Conservation (phyloP, 1,284 basidiomycete genomes). For the Cutaneotrichosporon curvatum region DNA sequence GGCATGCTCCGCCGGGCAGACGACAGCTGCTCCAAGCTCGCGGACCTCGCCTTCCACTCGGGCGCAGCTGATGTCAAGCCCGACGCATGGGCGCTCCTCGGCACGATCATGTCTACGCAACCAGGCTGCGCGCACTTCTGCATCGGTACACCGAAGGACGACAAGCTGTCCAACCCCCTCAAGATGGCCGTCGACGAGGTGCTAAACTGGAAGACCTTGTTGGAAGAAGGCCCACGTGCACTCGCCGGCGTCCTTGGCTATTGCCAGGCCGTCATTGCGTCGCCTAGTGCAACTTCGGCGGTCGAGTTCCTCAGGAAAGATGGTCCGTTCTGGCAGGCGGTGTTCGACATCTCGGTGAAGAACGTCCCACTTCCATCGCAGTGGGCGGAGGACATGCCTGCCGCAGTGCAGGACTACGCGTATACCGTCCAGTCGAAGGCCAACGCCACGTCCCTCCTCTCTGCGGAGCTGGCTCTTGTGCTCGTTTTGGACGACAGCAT, state of each 20-base stretch:
- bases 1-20: conserved; percentile 32
- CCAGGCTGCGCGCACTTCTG: conserved; percentile 79
- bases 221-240: conserved; percentile 67
- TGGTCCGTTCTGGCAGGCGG: conserved; percentile 30
- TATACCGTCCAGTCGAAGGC: conserved; percentile 50
- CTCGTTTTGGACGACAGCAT: conserved; percentile 21
- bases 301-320: conserved; percentile 24
- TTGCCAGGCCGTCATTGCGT: conserved; percentile 56
- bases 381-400: conserved; percentile 30
- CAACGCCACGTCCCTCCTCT: conserved; percentile 31
- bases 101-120: conserved; percentile 73
- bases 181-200: conserved; percentile 55
- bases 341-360: conserved; percentile 30
- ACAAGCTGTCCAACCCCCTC: conserved; percentile 43
- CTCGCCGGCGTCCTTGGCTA: conserved; percentile 71
- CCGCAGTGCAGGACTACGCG: conserved; percentile 52
- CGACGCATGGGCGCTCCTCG: conserved; percentile 74
- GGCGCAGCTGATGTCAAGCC: conserved; percentile 52
- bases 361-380: conserved; percentile 32
- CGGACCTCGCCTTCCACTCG: conserved; percentile 17
- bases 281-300: conserved; percentile 21
- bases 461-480: conserved; percentile 29
- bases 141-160: conserved; percentile 54
- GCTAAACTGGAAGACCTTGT: conserved; percentile 58
- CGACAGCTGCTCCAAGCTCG: conserved; percentile 22